Evolutionary conservation across 139 green algal species (phyloP), one percentile per base, ranked within the genome.

Genomic region (Tetradesmus lagerheimii): DNA sequence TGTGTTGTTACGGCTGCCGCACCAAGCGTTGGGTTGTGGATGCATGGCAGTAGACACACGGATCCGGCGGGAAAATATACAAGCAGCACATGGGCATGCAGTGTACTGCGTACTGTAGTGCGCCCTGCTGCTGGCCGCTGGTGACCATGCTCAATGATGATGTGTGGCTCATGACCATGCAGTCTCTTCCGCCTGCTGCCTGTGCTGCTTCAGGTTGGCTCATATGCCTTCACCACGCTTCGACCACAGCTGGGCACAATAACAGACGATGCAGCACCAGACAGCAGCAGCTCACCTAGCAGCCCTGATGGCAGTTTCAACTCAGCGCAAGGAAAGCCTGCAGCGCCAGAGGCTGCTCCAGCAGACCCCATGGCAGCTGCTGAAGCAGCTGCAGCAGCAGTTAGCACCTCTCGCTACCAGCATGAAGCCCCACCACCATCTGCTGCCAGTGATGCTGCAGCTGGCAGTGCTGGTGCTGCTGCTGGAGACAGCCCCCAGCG

Each of bases 191-290:
- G 18, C 27, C 25, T 38, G 25, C 79, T 64, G 79, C 71, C 23
- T 25, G 57, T 47, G 11, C 67, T 41, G 5, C 43, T 34, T 43
- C 91, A 96, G 92, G 93, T 98, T 39, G 96, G 86, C 0, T 78
- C 82, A 38, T 98, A 97, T 81, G 92, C 95, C 14, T 98, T 98
- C 93, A 98, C 96, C 38, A 98, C 96, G 0, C 77, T 97, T n/a
- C 83, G 86, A 8, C 96, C 96, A 12, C 95, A 98, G 90, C 94
- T 98, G 80, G 96, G 96, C 0, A 87, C 92, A 20, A 80, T 88
- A 5, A 37, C 29, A 62, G 35, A 45, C 6, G 41, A 15, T 14
- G 39, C 57, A 39, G 39, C 16, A 34, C 35, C 29, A 47, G 37
- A 9, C 27, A 29, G 15, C n/a, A 86, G 41, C n/a, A 47, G 50